phyloP scores from a whole-genome alignment of 495 filamentous ascomycete genomes.

The Aspergillus bridgeri region DNA sequence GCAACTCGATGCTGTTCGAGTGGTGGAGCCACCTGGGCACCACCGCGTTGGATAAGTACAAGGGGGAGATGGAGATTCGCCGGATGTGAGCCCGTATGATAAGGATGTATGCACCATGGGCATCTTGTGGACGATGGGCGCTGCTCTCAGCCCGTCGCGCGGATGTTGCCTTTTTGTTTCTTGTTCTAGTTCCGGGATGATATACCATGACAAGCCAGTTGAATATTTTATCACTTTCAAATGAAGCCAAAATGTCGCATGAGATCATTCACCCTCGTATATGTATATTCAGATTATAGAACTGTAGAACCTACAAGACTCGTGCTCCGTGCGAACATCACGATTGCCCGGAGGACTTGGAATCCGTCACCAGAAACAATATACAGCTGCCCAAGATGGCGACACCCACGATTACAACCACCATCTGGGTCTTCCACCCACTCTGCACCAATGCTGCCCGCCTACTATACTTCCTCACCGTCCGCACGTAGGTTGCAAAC shows the following conservation, averaged over 20 bases:
- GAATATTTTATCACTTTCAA: neutral
- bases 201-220: neutral
- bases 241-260: neutral
- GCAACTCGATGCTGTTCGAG: constrained; percentile 94
- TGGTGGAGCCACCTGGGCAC: constrained; percentile 92
- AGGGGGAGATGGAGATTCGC: constrained; percentile 78
- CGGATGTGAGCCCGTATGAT: constrained; percentile 59
- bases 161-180: neutral
- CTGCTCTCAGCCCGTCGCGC: neutral
- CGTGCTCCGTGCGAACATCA: no score
- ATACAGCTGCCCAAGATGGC: constrained; percentile 78
- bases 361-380: constrained; percentile 58
- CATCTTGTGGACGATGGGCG: no score
- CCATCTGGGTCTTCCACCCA: constrained; percentile 85
- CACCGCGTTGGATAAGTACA: constrained; percentile 75
- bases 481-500: constrained; percentile 81
- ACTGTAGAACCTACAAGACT: no score
- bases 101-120: neutral
- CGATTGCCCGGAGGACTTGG: constrained; percentile 6
- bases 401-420: constrained; percentile 72
- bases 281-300: no score
- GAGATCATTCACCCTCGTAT: no score
- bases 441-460: constrained; percentile 83
- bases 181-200: neutral
- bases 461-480: constrained; percentile 78